Base-by-base conservation (phyloP, 2,329 filamentous ascomycete genomes). In the Talaromyces sp. region DNA sequence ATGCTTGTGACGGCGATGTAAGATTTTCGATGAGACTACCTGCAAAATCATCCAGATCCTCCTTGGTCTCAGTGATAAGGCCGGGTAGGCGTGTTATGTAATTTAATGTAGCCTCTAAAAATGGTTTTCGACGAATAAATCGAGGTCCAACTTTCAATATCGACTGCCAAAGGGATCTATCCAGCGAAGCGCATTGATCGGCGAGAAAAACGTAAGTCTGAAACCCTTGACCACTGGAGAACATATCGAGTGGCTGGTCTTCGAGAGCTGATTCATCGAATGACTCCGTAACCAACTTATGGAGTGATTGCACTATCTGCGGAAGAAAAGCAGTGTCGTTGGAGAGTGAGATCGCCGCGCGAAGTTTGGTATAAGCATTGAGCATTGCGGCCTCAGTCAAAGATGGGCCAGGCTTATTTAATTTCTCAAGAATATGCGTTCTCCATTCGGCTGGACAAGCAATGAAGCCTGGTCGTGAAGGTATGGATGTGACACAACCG, bases 211-310 rank as follows among this genome's bases (percentile, higher is more conserved):
- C 82, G 70, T 93, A 91, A 4, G 89, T 86, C 65, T 86, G 86
- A 72, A 95, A 92, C 0, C 90, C 91, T 69, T 88, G 88, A 10
- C 90, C 90, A 65, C 89, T 83, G 59, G 91, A 90, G 69, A 95
- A 92, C 41, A 86, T 83, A n/a, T 87, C 85, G 72, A 89, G 85
- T 67, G 89, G 85, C 3, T 85, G 86, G 2, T 84, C 82, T 60
- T 87, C 77, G 11, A 84, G 82, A 6, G 84, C 84, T 1, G 86
- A 86, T 8, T 87, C 86, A 22, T 86, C 81, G 52, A 92, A 78
- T 0, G 89, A 87, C 27, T 89, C 82, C 69, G 87, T 86, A 45
- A 92, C 76, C 71, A 90, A 90, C 63, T 85, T 82, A 41, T 90
- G 82, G 24, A 92, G 76, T 37, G 89, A 82, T 70, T 89, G 85